These are phyloP conservation scores for Balansia obtecta DNA, from an alignment of 2,329 filamentous ascomycete genomes.

Conservation along the genomic window DNA sequence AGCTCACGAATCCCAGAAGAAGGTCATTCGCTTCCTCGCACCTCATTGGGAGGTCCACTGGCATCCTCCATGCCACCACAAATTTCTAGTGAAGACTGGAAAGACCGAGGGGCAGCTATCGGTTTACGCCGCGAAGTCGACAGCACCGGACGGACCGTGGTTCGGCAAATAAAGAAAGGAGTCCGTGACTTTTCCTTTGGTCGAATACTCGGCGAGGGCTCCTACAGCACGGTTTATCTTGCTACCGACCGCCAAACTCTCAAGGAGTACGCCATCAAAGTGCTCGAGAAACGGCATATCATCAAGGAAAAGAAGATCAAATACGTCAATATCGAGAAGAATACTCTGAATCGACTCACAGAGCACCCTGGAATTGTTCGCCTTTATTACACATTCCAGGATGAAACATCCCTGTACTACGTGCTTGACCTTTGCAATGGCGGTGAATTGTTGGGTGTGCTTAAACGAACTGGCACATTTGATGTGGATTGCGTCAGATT, in stretches of 20 bases:
- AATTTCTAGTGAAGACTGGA: slow-evolving; percentile 74
- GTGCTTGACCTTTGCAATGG: slow-evolving; percentile 88
- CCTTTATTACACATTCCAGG: slow-evolving; percentile 97
- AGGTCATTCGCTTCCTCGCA: slow-evolving; percentile 7
- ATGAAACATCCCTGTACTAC: slow-evolving; percentile 92
- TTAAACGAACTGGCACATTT: slow-evolving; percentile 92
- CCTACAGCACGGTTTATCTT: slow-evolving; percentile 90
- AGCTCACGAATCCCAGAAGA: slow-evolving; percentile 55
- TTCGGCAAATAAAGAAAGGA: slow-evolving; percentile 86
- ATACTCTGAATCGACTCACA: slow-evolving; percentile 88
- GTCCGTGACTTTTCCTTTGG: slow-evolving; percentile 96
- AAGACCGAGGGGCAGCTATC: slow-evolving; percentile 85
- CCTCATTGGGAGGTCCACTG: slow-evolving; percentile 22
- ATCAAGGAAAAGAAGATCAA: slow-evolving; percentile 99
- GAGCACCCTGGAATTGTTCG: slow-evolving; percentile 95
- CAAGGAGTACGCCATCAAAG: slow-evolving; percentile 96
- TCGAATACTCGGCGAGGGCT: slow-evolving; percentile 82
- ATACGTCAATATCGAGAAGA: slow-evolving; percentile 99
- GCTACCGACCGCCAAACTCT: slow-evolving; percentile 88
- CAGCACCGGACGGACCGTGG: slow-evolving; percentile 66
- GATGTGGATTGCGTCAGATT: slow-evolving; percentile 90
- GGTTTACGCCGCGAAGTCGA: slow-evolving; percentile 74
- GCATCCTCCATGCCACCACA: background rate
- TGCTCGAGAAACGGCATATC: slow-evolving; percentile 95
- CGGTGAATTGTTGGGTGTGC: slow-evolving; percentile 78